Evolutionary conservation across 192 early-diverging fungal genomes (phyloP).

Genomic region (Dimargaris cristalligena): DNA sequence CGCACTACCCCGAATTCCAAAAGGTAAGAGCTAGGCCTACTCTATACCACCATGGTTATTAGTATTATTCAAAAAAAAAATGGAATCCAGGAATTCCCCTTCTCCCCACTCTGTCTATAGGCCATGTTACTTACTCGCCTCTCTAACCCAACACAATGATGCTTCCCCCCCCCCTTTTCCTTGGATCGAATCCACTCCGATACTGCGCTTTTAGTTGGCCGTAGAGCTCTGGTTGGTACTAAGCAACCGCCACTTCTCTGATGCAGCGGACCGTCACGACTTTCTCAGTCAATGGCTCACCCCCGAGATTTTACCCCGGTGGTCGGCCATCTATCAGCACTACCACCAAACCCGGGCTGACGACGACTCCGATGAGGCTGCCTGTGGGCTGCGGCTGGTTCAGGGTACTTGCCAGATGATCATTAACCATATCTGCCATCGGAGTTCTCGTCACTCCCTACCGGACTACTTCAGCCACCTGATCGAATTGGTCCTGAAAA

Average conservation of each 20-base stretch:
- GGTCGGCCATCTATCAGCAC: slow-evolving; percentile 14
- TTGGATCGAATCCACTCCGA: neutral
- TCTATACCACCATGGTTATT: too few species aligned
- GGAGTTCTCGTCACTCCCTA: slow-evolving; percentile 2
- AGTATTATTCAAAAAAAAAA: too few species aligned
- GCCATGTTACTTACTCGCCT: too few species aligned
- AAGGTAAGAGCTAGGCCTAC: too few species aligned
- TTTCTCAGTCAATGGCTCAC: slow-evolving; percentile 22
- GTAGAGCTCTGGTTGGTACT: slow-evolving; percentile 31
- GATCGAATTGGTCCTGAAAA: neutral
- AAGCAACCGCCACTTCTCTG: slow-evolving; percentile 17
- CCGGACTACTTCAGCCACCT: slow-evolving; percentile 4
- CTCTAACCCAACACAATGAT: slow-evolving; percentile 6
- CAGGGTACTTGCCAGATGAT: slow-evolving; percentile 9
- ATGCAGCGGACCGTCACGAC: slow-evolving; percentile 15
- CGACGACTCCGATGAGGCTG: slow-evolving; percentile 4
- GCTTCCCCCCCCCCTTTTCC: slow-evolving; percentile 6
- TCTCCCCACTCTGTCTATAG: too few species aligned
- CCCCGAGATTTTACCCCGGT: slow-evolving; percentile 15
- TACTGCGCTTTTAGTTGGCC: slow-evolving; percentile 21
- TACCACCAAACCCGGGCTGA: slow-evolving; percentile 9
- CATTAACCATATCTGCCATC: slow-evolving; percentile 13
- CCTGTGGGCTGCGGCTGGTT: neutral
- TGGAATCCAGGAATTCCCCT: too few species aligned
- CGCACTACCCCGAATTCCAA: slow-evolving; percentile 14